Evolutionary conservation across 1,139 yeast species (phyloP).

Genomic region (Candida glucosophila): DNA sequence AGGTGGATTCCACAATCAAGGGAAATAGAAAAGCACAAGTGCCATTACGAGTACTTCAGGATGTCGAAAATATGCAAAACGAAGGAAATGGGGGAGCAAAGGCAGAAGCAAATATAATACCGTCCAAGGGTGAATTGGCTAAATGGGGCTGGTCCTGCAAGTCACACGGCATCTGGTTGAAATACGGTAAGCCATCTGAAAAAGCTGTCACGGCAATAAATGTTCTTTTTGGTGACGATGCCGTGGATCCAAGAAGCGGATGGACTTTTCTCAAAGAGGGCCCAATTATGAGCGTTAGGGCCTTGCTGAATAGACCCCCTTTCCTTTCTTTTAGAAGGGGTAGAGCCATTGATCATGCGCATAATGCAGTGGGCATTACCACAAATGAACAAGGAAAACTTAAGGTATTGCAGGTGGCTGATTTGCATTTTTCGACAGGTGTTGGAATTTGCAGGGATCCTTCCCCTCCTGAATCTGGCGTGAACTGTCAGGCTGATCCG

Average conservation of each 20-base stretch:
- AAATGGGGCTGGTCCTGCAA: conserved; percentile 29
- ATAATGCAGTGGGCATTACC: conserved; percentile 16
- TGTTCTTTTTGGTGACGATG: conserved; percentile 62
- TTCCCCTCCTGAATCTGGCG: conserved; percentile 35
- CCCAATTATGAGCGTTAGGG: conserved; percentile 16
- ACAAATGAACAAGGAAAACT: conserved; percentile 38
- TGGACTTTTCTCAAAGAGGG: conserved; percentile 45
- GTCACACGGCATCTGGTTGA: conserved; percentile 25
- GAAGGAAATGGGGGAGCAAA: conserved; percentile 2
- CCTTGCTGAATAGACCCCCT: conserved; percentile 14
- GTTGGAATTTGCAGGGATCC: conserved; percentile 70
- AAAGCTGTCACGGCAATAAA: conserved; percentile 41
- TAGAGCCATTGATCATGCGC: conserved; percentile 9
- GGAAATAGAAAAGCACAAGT: conserved; percentile 24
- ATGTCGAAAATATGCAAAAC: conserved; percentile 5
- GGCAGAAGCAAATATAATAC: conserved; percentile 2
- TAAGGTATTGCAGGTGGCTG: conserved; percentile 80
- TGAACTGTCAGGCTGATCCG: conserved; percentile 64
- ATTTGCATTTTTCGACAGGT: conserved; percentile 76
- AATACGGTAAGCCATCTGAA: conserved; percentile 35
- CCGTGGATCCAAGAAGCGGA: conserved; percentile 67
- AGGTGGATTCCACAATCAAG: conserved; percentile 17
- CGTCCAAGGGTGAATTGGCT: too few species aligned
- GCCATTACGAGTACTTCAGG: conserved; percentile 23
- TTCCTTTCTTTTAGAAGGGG: conserved; percentile 24